These are phyloP conservation scores for Gonium pectorale DNA, from an alignment of 139 green algal genomes.

Conservation along the genomic window DNA sequence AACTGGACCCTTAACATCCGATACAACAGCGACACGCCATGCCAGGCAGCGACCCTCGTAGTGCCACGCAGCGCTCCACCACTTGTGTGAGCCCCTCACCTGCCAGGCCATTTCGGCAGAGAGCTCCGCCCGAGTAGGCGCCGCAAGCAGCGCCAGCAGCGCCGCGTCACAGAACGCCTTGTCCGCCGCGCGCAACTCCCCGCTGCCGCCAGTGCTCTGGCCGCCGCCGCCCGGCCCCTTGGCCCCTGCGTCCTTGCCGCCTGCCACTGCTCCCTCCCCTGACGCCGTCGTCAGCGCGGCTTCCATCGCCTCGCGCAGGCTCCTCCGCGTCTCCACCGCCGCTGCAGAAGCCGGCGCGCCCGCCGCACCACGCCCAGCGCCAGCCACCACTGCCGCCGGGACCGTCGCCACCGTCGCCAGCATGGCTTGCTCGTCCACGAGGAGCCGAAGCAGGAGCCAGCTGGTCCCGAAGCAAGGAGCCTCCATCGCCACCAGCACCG, in stretches of 20 bases:
- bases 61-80: too few relatives aligned
- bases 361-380: background rate
- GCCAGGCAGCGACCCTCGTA: too few relatives aligned
- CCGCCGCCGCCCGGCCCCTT: background rate
- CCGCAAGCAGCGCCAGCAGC: constrained; percentile 20
- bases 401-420: background rate
- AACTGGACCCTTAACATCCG: too few relatives aligned
- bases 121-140: constrained; percentile 11
- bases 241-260: background rate
- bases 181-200: constrained; percentile 15
- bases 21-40: too few relatives aligned
- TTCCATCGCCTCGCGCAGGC: constrained; percentile 23
- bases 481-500: constrained; percentile 13
- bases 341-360: too few relatives aligned
- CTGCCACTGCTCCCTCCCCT: background rate
- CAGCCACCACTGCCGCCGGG: background rate
- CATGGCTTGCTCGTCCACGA: constrained; percentile 39
- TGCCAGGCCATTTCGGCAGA: constrained; percentile 40
- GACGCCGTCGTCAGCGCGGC: background rate
- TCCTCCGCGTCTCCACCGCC: background rate
- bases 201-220: background rate
- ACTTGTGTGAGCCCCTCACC: too few relatives aligned
- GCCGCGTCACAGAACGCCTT: constrained; percentile 25
- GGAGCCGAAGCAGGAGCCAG: constrained; percentile 40
- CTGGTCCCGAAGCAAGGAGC: background rate